Conservation (phyloP, 495 filamentous ascomycete genomes). For the Aspergillus asperescens region DNA sequence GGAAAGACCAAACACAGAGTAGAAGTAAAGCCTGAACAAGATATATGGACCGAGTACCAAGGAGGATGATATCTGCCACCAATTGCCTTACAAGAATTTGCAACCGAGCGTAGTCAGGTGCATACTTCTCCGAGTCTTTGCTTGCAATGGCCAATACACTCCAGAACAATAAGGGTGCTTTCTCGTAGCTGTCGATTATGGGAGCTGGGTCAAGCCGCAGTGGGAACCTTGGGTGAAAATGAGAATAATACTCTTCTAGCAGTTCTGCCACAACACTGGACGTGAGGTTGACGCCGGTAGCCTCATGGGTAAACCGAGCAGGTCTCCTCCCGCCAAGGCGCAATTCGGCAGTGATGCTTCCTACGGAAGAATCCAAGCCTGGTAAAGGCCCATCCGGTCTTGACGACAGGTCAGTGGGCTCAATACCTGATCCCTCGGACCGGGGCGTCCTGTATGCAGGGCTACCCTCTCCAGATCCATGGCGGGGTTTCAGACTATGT, state of each 20-base stretch:
- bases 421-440: neutral
- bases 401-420: neutral
- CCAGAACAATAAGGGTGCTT: constrained; percentile 1
- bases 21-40: neutral
- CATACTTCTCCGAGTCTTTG: constrained; percentile 1
- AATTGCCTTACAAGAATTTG: neutral
- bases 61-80: neutral
- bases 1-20: neutral
- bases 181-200: neutral
- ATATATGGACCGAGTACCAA: neutral
- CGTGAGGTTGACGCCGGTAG: neutral
- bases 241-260: constrained; percentile 2
- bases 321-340: neutral
- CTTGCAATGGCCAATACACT: neutral
- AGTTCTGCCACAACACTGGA: constrained; percentile 1
- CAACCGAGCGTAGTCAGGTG: neutral
- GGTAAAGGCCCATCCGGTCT: too few relatives aligned
- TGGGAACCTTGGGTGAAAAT: neutral
- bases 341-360: neutral
- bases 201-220: neutral
- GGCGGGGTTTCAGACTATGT: neutral
- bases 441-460: neutral
- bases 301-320: constrained; percentile 2
- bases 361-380: neutral
- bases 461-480: neutral